Percentiles rank a stretch among this genome's conserved stretches.
phyloP scores from a whole-genome alignment of 2,329 filamentous ascomycete species.

The Chrysoporthe cubensis region DNA sequence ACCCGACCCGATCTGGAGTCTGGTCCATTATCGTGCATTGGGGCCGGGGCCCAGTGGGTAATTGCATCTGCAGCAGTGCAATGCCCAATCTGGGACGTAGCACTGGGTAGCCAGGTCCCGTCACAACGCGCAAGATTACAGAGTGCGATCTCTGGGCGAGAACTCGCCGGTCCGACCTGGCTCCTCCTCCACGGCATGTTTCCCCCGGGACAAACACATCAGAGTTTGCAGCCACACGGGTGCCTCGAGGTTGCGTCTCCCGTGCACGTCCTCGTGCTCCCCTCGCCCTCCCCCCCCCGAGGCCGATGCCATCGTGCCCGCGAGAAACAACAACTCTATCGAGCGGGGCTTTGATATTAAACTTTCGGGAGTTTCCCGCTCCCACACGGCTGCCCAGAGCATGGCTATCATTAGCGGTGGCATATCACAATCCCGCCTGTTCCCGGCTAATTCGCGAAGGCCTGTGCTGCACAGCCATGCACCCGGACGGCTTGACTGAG shows the following conservation, averaged over 20 bases:
- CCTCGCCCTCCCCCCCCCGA: not conserved
- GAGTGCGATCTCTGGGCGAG: conserved; percentile 24
- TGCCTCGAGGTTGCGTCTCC: conserved; percentile 5
- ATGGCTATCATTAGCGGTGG: conserved; percentile 10
- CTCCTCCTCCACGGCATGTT: conserved; percentile 17
- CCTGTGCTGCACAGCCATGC: not conserved
- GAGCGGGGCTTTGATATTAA: conserved; percentile 23
- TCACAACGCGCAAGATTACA: conserved; percentile 4
- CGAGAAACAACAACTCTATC: conserved; percentile 10
- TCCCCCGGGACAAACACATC: conserved; percentile 25
- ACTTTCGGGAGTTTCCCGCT: conserved; percentile 27
- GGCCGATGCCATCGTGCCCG: conserved; percentile 10
- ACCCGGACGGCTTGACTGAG: not conserved
- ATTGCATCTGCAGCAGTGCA: conserved; percentile 21
- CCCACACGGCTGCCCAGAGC: conserved; percentile 3
- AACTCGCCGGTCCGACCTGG: conserved; percentile 10
- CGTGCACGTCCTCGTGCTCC: not conserved
- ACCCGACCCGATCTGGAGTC: conserved; percentile 16
- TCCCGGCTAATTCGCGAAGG: conserved; percentile 8
- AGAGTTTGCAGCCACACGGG: conserved; percentile 27
- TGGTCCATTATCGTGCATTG: conserved; percentile 17
- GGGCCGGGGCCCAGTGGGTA: conserved; percentile 14
- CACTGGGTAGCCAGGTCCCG: conserved; percentile 6
- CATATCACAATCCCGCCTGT: conserved; percentile 8
- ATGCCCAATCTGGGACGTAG: conserved; percentile 19